Evolutionary conservation across 2,329 filamentous ascomycete species (phyloP), one percentile per base, ranked within the genome.

Genomic region (Coniochaeta sp.): DNA sequence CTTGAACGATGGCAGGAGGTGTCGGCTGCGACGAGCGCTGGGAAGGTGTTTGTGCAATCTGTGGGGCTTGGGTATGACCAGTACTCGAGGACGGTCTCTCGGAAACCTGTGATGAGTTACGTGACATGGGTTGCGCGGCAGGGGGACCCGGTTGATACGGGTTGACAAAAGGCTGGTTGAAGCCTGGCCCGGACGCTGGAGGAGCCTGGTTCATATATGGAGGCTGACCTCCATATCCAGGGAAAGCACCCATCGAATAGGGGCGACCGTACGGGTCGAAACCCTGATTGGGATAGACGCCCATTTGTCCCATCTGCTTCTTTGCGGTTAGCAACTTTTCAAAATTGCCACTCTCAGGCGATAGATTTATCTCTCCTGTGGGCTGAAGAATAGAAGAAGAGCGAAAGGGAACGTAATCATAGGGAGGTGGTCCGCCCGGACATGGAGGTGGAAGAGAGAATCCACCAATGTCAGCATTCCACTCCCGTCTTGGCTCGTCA

Each of bases 61-160:
- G 81, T 71, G 74, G 85, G 69, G 85, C 78, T 74, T 87, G 73
- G 74, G 77, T 74, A 71, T 85, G 89, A 76, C 71, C 86, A 73
- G 79, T 90, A 74, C 90, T 89, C 28, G 87, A 81, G 40, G 82
- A 82, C 68, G 75, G 80, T 56, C 84, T 77, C 68, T 87, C 83
- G n/a, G 90, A 90, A 60, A 89, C 82, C 73, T 95, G 90, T 1
- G 91, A 96, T 1, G 89, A 85, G 62, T 86, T 92, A 67, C 93
- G 88, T 1, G 93, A 95, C 89, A 96, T 93, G 78, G 87, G 81
- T 72, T 89, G 83, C 63, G 84, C 67, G 78, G 79, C 64, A 76
- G 76, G 60, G 40, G 70, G 69, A 50, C 69, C 69, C 33, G 69
- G 67, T n/a, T 63, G 67, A 57, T 72, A 73, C 69, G 76, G 68